A percentile compares a stretch with the other conserved stretches of the same genome.
These are phyloP conservation scores for Byssochlamys sp. DNA, from an alignment of 2,329 filamentous ascomycete species.

Conservation along the genomic window DNA sequence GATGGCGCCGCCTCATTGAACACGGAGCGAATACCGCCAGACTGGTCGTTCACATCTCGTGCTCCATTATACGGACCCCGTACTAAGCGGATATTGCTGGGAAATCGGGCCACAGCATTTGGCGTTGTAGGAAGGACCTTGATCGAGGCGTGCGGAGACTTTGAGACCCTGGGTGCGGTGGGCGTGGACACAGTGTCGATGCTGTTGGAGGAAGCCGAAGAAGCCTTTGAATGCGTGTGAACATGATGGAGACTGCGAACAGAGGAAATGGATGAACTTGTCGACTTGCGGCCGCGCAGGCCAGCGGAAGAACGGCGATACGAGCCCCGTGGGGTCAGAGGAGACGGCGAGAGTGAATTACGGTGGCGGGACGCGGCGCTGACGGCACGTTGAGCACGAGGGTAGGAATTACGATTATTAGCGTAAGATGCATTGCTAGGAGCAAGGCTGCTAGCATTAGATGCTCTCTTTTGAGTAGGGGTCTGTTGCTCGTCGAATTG, in stretches of 20 bases:
- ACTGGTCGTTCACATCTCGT: constrained; percentile 17
- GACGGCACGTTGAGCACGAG: constrained; percentile 26
- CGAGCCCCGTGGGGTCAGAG: constrained; percentile 76
- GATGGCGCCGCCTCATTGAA: constrained; percentile 31
- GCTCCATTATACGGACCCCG: constrained; percentile 38
- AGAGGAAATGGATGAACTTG: constrained; percentile 86
- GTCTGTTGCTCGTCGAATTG: constrained; percentile 21
- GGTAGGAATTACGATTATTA: constrained; percentile 33
- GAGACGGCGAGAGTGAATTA: constrained; percentile 75
- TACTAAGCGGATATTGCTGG: constrained; percentile 75
- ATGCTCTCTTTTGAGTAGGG: constrained; percentile 33
- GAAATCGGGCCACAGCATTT: constrained; percentile 60
- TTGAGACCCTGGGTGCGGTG: constrained; percentile 54
- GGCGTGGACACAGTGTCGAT: constrained; percentile 60
- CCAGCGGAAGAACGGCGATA: constrained; percentile 75
- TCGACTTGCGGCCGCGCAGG: constrained; percentile 84
- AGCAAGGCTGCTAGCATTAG: constrained; percentile 32
- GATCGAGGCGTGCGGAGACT: constrained; percentile 78
- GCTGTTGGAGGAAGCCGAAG: constrained; percentile 75
- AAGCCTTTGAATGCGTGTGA: constrained; percentile 86
- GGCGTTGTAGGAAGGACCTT: constrained; percentile 93
- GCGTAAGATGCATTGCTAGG: constrained; percentile 35
- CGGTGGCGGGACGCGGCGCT: constrained; percentile 39
- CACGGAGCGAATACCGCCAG: constrained; percentile 17
- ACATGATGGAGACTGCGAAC: constrained; percentile 84